Percentiles rank a stretch among this genome's conserved stretches.
Evolutionary conservation across 2,329 filamentous ascomycete genomes (phyloP).

Genomic region (Didymella pomorum): DNA sequence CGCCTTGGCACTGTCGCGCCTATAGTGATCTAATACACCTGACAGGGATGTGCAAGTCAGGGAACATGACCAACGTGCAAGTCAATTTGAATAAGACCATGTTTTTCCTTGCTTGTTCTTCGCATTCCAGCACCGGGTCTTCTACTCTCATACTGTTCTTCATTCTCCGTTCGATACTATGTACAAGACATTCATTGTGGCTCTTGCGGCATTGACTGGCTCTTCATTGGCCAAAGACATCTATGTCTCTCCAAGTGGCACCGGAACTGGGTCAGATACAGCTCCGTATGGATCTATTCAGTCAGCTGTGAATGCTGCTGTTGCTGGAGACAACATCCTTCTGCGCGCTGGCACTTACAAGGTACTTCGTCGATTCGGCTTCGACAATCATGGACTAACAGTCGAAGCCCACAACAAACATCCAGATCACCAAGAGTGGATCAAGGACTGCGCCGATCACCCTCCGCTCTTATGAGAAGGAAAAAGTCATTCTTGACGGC

Average conservation of each 20-base stretch:
- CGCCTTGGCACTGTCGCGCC: conserved; percentile 5
- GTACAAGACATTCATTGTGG: conserved; percentile 3
- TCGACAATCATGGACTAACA: neutral
- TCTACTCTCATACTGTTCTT: neutral
- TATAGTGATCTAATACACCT: neutral
- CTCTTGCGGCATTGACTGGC: conserved; percentile 2
- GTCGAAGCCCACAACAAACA: neutral
- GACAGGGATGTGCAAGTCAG: conserved; percentile 9
- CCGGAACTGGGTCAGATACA: conserved; percentile 48
- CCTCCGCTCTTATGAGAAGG: neutral
- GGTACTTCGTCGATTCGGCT: neutral
- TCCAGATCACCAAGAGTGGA: neutral
- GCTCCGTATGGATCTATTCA: conserved; percentile 55
- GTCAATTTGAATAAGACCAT: neutral
- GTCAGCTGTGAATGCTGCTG: conserved; percentile 56
- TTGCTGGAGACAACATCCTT: conserved; percentile 57
- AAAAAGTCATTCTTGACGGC: neutral
- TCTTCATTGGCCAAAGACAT: conserved; percentile 41
- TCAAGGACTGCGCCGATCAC: neutral
- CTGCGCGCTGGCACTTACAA: conserved; percentile 57
- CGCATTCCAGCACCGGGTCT: neutral
- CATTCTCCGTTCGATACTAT: neutral
- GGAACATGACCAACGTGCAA: neutral
- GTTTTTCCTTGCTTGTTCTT: neutral
- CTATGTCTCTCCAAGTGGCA: conserved; percentile 57